phyloP scores from a whole-genome alignment of 1,284 basidiomycete genomes.

The Flammula alnicola region DNA sequence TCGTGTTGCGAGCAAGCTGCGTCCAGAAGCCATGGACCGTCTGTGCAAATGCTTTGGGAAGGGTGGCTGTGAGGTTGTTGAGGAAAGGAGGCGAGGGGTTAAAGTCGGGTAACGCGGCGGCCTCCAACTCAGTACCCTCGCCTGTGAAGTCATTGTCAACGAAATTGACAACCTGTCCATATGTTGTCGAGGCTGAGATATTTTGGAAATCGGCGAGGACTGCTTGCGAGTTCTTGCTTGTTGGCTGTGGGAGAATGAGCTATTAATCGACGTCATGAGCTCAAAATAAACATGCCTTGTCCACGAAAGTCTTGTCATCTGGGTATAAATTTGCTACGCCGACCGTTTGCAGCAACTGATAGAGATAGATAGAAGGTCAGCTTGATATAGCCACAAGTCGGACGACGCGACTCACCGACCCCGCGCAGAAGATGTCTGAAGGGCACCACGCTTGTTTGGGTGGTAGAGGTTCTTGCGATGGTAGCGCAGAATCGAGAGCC shows the following conservation, averaged over 20 bases:
- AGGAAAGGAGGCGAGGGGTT: constrained; percentile 71
- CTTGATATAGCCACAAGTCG: not conserved
- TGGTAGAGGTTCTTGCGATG: constrained; percentile 72
- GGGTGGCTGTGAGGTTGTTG: constrained; percentile 69
- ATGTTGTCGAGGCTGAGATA: constrained; percentile 55
- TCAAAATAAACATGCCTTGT: constrained; percentile 53
- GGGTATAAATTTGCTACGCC: constrained; percentile 77
- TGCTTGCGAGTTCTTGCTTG: constrained; percentile 61
- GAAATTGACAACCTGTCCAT: constrained; percentile 68
- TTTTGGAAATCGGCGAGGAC: constrained; percentile 75
- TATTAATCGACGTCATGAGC: not conserved
- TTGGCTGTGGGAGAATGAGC: constrained; percentile 56
- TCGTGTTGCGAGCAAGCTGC: constrained; percentile 78
- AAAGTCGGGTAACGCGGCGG: constrained; percentile 67
- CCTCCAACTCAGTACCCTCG: constrained; percentile 84
- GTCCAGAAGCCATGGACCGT: constrained; percentile 86
- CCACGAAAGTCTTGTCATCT: constrained; percentile 90
- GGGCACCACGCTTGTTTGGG: constrained; percentile 81
- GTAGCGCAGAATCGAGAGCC: constrained; percentile 55
- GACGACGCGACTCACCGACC: constrained; percentile 54
- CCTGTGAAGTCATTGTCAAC: constrained; percentile 80
- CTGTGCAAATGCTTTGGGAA: constrained; percentile 75
- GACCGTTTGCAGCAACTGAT: constrained; percentile 82
- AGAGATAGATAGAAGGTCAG: not conserved
- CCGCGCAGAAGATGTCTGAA: constrained; percentile 84